These are phyloP conservation scores for Pseudonitzschia delicatissima DNA, from an alignment of 108 stramenopile genomes.

Conservation along the genomic window DNA sequence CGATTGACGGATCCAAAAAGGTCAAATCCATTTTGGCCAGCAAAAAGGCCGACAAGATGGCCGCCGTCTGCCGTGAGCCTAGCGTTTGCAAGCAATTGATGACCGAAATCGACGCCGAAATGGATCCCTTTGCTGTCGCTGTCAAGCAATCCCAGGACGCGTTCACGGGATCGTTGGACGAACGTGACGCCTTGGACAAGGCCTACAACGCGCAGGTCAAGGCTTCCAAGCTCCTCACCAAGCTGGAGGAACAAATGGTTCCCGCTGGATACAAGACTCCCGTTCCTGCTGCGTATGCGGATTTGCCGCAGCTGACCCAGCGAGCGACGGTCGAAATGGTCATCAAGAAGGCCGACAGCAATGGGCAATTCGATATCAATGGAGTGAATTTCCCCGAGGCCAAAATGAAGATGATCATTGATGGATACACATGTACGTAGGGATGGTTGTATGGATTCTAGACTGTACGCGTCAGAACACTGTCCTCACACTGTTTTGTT, in stretches of 20 bases:
- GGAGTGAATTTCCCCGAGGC: slow-evolving; percentile 79
- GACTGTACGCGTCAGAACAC: background rate
- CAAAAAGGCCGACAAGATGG: slow-evolving; percentile 64
- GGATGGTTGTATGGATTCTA: background rate
- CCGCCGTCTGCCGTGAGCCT: slow-evolving; percentile 58
- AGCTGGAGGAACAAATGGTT: slow-evolving; percentile 90
- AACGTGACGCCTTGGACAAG: slow-evolving; percentile 76
- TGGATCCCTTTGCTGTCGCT: slow-evolving; percentile 56
- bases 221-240: slow-evolving; percentile 56
- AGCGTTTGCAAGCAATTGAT: slow-evolving; percentile 46
- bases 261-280: slow-evolving; percentile 72
- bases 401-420: slow-evolving; percentile 90
- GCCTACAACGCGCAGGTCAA: slow-evolving; percentile 74
- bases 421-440: slow-evolving; percentile 80
- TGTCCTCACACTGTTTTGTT: background rate
- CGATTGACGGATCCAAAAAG: slow-evolving; percentile 81
- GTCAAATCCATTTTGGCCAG: slow-evolving; percentile 45
- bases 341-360: slow-evolving; percentile 71
- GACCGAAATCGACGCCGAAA: slow-evolving; percentile 38
- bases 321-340: slow-evolving; percentile 92
- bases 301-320: slow-evolving; percentile 82
- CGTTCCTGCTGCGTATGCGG: slow-evolving; percentile 81
- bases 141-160: slow-evolving; percentile 58
- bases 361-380: slow-evolving; percentile 81
- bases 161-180: slow-evolving; percentile 80